These are phyloP conservation scores for Carnegiea gigantea DNA, from an alignment of 179 eudicot genomes.

Conservation along the genomic window DNA sequence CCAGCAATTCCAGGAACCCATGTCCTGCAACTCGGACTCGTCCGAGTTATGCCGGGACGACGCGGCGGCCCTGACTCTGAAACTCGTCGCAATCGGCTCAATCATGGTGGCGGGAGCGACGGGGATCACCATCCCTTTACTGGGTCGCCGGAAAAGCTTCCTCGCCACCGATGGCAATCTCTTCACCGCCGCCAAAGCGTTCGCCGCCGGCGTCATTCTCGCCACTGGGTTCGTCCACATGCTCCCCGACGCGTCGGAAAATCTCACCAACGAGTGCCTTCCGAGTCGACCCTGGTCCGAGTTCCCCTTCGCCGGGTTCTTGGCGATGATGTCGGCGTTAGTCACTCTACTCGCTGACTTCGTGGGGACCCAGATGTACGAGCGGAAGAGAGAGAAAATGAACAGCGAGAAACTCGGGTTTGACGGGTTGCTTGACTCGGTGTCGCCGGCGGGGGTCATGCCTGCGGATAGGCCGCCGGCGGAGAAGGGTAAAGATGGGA, in stretches of 20 bases:
- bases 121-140: conserved; percentile 45
- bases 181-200: conserved; percentile 49
- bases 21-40: conserved; percentile 32
- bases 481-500: conserved; percentile 11
- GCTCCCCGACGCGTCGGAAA: conserved; percentile 42
- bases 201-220: conserved; percentile 61
- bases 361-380: conserved; percentile 46
- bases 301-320: conserved; percentile 45
- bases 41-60: conserved; percentile 42
- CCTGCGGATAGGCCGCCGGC: conserved; percentile 21
- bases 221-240: conserved; percentile 65
- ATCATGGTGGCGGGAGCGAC: conserved; percentile 43
- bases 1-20: conserved; percentile 28
- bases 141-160: conserved; percentile 37
- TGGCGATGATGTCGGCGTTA: conserved; percentile 45
- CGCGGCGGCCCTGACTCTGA: conserved; percentile 34
- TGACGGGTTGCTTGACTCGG: conserved; percentile 33
- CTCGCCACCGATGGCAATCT: conserved; percentile 45
- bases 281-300: conserved; percentile 43
- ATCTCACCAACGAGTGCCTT: conserved; percentile 38
- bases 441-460: conserved; percentile 34
- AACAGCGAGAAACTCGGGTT: neutral
- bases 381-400: conserved; percentile 33
- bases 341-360: conserved; percentile 43
- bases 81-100: conserved; percentile 40